A percentile compares a stretch with the other conserved stretches of the same genome.
Evolutionary conservation across 1,284 basidiomycete species (phyloP).

Genomic region (Trichosporon inkin): DNA sequence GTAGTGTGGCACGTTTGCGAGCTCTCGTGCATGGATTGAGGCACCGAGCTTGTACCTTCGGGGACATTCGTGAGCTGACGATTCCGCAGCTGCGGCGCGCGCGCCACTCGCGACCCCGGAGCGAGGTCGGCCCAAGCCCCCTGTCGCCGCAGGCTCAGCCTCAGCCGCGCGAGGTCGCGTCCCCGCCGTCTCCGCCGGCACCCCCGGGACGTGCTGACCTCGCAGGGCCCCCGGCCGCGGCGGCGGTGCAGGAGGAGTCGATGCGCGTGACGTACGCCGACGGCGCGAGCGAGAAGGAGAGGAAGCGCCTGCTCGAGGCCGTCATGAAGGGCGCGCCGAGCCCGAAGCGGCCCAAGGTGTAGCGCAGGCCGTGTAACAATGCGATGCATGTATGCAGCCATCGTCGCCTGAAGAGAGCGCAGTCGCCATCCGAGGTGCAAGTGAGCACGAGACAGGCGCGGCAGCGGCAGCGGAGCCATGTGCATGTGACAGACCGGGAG

Average conservation of each 20-base stretch:
- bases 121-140: slow-evolving; percentile 2
- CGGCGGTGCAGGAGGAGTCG: slow-evolving; percentile 29
- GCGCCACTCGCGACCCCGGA: slow-evolving; percentile 1
- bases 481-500: no score
- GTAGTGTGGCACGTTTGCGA: background rate
- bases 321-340: slow-evolving; percentile 20
- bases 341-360: slow-evolving; percentile 14
- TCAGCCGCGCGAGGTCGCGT: background rate
- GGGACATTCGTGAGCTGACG: background rate
- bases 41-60: no score
- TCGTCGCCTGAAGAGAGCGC: no score
- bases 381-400: no score
- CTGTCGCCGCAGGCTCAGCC: slow-evolving; percentile 1
- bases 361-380: background rate
- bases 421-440: no score
- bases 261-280: slow-evolving; percentile 39
- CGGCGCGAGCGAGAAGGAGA: slow-evolving; percentile 34
- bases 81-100: slow-evolving; percentile 13
- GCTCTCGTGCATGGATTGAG: no score
- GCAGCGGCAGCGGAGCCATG: no score
- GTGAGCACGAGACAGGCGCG: no score
- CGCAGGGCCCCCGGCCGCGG: no score
- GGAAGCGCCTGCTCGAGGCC: slow-evolving; percentile 33
- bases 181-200: background rate
- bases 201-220: no score